phyloP scores from a whole-genome alignment of 129 eudicot genomes.

The Erigeron canadensis region DNA sequence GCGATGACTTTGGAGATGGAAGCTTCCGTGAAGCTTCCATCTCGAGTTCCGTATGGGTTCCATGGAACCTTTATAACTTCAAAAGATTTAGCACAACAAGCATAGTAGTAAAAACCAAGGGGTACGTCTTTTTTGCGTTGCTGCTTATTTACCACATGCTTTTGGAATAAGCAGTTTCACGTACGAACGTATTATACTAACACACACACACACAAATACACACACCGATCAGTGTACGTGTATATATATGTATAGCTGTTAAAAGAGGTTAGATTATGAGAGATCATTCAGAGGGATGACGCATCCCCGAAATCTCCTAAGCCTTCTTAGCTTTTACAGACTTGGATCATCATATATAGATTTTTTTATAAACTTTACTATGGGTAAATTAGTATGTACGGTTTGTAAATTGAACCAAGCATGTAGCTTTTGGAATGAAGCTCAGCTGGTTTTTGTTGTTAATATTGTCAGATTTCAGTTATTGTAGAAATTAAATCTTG shows the following conservation, averaged over 20 bases:
- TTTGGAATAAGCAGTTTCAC: not conserved
- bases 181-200: not conserved
- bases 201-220: not conserved
- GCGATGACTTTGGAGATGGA: constrained; percentile 47
- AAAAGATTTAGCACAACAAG: constrained; percentile 46
- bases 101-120: not conserved
- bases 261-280: constrained; percentile 15
- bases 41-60: constrained; percentile 61
- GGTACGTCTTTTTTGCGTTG: too few relatives aligned
- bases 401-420: constrained; percentile 37
- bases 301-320: constrained; percentile 49
- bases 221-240: not conserved
- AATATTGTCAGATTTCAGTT: constrained; percentile 2
- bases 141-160: not conserved
- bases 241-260: not conserved
- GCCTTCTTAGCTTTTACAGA: not conserved
- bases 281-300: constrained; percentile 42
- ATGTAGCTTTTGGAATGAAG: constrained; percentile 52
- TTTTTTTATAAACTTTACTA: not conserved
- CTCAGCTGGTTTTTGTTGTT: constrained; percentile 69
- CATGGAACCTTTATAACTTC: constrained; percentile 63
- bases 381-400: constrained; percentile 1
- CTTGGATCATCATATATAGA: not conserved
- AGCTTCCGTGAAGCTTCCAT: constrained; percentile 47
- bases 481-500: not conserved